Conservation (phyloP, 257 asterid species). For the Knoxia roxburghii region DNA sequence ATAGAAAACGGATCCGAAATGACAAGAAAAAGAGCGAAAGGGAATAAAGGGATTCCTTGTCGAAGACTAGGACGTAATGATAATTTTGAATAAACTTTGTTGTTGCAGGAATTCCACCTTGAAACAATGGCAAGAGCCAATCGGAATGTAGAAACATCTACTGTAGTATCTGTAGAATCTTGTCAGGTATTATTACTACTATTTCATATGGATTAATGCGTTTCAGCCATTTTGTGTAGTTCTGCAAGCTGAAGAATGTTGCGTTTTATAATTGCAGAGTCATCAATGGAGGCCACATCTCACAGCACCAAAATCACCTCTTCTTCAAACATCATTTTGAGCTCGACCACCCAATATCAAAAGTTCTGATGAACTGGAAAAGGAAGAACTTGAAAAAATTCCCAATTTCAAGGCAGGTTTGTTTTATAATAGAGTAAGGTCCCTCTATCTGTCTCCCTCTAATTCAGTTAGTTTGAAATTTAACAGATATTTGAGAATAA, state of each 20-base stretch:
- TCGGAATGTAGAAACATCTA: conserved; percentile 60
- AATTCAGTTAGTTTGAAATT: background rate
- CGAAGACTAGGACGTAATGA: background rate
- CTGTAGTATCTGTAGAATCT: conserved; percentile 56
- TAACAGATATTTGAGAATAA: conserved; percentile 82
- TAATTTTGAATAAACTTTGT: conserved; percentile 1
- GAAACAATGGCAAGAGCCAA: conserved; percentile 85
- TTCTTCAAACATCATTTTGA: conserved; percentile 67
- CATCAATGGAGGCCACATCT: conserved; percentile 64
- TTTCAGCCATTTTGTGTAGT: background rate
- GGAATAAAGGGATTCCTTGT: conserved; percentile 1
- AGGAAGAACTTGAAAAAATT: conserved; percentile 60
- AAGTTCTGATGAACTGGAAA: conserved; percentile 65
- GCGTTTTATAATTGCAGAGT: conserved; percentile 34
- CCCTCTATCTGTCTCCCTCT: background rate
- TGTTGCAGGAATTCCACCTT: conserved; percentile 77
- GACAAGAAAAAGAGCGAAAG: background rate
- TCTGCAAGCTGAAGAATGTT: conserved; percentile 1
- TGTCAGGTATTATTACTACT: conserved; percentile 27
- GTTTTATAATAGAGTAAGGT: conserved; percentile 59
- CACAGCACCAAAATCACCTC: conserved; percentile 81
- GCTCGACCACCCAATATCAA: conserved; percentile 78
- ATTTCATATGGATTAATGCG: background rate
- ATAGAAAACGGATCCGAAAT: background rate
- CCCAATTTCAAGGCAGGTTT: conserved; percentile 94